Base-by-base conservation (phyloP, 805 yeast species). In the Wickerhamomyces pijperi region DNA sequence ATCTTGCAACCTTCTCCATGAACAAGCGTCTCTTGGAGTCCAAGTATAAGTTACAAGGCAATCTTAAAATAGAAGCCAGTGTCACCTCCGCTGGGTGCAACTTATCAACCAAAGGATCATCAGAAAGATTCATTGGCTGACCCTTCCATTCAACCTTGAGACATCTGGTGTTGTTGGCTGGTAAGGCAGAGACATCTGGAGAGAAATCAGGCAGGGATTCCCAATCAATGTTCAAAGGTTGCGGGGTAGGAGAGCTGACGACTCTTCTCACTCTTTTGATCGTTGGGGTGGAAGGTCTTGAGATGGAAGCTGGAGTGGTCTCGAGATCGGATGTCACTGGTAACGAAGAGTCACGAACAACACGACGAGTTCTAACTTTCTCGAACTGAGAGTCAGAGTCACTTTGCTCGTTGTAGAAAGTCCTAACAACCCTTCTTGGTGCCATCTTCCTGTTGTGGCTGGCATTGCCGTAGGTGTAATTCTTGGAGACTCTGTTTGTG, bases 81-180 rank as follows among this genome's bases (percentile, higher is more conserved):
- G 72, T 68, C 14, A 82, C 71, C 61, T 90, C 98, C 4, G 96
- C 95, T 1, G 97, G 97, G 60, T 90, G 97, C 47, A 92, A 68
- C 50, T 78, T 71, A 36, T 63, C 63, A 37, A 72, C 60, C 48
- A 84, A 70, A 17, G 95, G 94, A 60, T 92, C 97, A 25, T 60
- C 52, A 15, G 80, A 68, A 41, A 90, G 70, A 58, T 84, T 94
- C 96, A 90, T 87, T 29, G 97, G 94, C 51, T 87, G 94, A 11
- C 97, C 98, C 64, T 88, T 90, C 98, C 98, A 90, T 59, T 90
- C 97, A 28, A 94, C 83, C 55, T 81, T 81, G 49, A 88, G 67
- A 47, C 85, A 77, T 62, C 81, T 78, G 41, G 71, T 64, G 51
- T 76, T 78, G 46, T 66, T 74, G 11, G 33, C 11, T 50, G 95